Percentiles rank a stretch among this genome's conserved stretches.
These are phyloP conservation scores for Ulota crispa DNA, from an alignment of 225 moss, liverwort and hornwort genomes.

Conservation along the genomic window DNA sequence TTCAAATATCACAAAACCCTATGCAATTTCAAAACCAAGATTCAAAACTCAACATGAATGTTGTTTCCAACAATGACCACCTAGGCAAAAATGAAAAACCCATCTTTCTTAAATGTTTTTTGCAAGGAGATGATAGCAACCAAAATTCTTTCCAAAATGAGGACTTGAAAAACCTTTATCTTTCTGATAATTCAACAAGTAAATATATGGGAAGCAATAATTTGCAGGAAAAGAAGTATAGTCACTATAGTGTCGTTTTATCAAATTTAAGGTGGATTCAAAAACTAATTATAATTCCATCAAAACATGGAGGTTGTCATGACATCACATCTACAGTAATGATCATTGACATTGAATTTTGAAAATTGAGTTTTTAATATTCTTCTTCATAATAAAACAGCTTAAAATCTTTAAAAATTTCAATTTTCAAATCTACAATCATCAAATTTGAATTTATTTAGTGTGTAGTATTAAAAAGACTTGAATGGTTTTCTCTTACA, in stretches of 20 bases:
- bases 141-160: background rate
- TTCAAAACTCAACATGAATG: background rate
- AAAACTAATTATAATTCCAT: slow-evolving; percentile 31
- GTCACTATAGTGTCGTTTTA: background rate
- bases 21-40: background rate
- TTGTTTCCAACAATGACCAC: background rate
- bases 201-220: background rate
- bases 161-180: background rate
- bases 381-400: background rate
- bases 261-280: slow-evolving; percentile 36
- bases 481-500: too few species aligned
- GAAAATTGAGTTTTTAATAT: too few species aligned
- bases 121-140: background rate
- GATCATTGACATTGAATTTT: background rate
- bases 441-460: too few species aligned
- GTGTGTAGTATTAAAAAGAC: too few species aligned
- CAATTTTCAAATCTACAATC: too few species aligned
- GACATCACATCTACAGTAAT: slow-evolving; percentile 21
- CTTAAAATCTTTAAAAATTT: background rate
- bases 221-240: background rate
- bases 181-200: background rate
- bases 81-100: background rate
- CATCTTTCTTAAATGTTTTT: background rate
- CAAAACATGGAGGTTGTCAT: background rate
- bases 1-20: background rate